A percentile compares a stretch with the other conserved stretches of the same genome.
phyloP scores from a whole-genome alignment of 2,329 filamentous ascomycete genomes.

The Colletotrichum liaoningense region DNA sequence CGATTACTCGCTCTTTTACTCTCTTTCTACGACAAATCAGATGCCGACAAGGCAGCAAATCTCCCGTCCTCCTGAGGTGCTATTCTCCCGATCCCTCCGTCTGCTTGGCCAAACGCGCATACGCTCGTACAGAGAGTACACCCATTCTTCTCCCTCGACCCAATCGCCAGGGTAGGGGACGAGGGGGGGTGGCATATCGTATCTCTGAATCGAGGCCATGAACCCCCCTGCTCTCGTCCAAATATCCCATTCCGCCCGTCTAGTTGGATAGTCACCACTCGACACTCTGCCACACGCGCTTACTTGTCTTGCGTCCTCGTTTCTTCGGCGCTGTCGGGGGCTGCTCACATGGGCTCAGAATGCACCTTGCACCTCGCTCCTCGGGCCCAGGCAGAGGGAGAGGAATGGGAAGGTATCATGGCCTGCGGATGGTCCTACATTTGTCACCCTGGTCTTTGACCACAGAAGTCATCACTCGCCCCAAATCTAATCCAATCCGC shows the following conservation, averaged over 20 bases:
- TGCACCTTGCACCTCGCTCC: background rate
- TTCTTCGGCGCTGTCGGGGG: background rate
- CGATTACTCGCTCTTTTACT: background rate
- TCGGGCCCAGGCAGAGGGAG: background rate
- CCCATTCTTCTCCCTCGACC: background rate
- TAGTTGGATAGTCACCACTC: background rate
- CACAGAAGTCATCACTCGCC: background rate
- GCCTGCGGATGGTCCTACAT: background rate
- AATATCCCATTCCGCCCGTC: background rate
- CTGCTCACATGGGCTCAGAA: background rate
- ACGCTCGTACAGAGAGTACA: background rate
- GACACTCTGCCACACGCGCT: background rate
- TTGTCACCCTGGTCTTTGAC: background rate
- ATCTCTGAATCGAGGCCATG: conserved; percentile 14
- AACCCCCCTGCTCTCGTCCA: background rate
- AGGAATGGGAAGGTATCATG: conserved; percentile 3
- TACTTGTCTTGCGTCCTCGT: background rate
- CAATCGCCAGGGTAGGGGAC: conserved; percentile 12
- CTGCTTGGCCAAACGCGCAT: background rate
- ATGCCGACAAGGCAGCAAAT: conserved; percentile 12
- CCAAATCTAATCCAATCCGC: background rate
- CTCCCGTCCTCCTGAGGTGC: background rate
- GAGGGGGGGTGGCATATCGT: conserved; percentile 8
- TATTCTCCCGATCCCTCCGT: background rate
- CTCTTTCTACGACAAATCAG: conserved; percentile 13